These are phyloP conservation scores for Phoenix roebelenii DNA, from an alignment of 176 grass and related monocot species.

Conservation along the genomic window DNA sequence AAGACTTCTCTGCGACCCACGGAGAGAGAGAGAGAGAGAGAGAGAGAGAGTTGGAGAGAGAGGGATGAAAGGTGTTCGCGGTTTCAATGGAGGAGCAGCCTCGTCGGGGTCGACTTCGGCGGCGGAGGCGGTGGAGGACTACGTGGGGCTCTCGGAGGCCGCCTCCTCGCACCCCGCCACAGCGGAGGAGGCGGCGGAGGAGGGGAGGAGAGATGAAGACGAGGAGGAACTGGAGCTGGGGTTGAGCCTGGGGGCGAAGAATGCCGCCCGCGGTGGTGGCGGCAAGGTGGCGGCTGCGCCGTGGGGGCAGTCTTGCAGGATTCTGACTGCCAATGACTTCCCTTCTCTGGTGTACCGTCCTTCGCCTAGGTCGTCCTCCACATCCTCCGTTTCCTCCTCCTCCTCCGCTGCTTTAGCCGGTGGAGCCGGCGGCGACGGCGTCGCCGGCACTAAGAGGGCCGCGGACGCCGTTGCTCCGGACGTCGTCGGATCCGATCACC, in stretches of 20 bases:
- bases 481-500: conserved; percentile 13
- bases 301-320: background rate
- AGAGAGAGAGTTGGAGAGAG: background rate
- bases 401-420: background rate
- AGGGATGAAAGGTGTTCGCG: conserved; percentile 5
- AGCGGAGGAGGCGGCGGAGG: conserved; percentile 4
- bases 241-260: conserved; percentile 31
- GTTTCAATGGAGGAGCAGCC: conserved; percentile 5
- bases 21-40: background rate
- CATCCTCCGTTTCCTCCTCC: conserved; percentile 17
- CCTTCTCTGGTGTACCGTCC: conserved; percentile 1
- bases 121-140: background rate
- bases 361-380: conserved; percentile 8
- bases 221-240: conserved; percentile 26
- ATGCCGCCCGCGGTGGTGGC: background rate
- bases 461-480: conserved; percentile 17
- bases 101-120: conserved; percentile 7
- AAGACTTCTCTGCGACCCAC: background rate
- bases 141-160: background rate
- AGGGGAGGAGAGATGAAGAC: background rate
- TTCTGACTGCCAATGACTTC: conserved; percentile 14
- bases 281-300: background rate
- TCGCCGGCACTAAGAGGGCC: conserved; percentile 6
- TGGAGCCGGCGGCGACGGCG: background rate
- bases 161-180: background rate